These are phyloP conservation scores for Paxillus rubicundulus DNA, from an alignment of 768 basidiomycete species.

Conservation along the genomic window DNA sequence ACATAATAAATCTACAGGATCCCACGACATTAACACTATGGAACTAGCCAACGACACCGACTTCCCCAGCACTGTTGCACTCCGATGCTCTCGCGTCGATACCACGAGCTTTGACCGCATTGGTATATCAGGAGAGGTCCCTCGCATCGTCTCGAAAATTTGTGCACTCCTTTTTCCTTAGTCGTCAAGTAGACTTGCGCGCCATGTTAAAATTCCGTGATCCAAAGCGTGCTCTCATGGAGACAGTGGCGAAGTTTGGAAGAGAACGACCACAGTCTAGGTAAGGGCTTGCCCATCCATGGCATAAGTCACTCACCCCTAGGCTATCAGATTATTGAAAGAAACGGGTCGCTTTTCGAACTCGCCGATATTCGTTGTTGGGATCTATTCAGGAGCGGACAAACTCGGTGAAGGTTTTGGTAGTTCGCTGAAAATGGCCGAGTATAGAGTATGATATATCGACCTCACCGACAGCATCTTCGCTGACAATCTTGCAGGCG, in stretches of 20 bases:
- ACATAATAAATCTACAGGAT: background rate
- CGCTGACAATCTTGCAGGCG: conserved; percentile 45
- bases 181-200: conserved; percentile 78
- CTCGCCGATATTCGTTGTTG: conserved; percentile 94
- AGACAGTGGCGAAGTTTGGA: conserved; percentile 68
- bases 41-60: conserved; percentile 46
- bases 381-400: conserved; percentile 78
- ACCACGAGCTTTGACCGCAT: conserved; percentile 81
- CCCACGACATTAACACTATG: conserved; percentile 1
- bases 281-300: conserved; percentile 33
- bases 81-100: conserved; percentile 88
- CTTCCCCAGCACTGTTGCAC: conserved; percentile 56
- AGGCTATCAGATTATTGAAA: conserved; percentile 64
- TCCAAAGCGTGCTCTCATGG: conserved; percentile 73
- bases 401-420: conserved; percentile 96
- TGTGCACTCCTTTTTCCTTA: conserved; percentile 85
- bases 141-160: conserved; percentile 85
- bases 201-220: conserved; percentile 78
- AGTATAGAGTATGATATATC: conserved; percentile 66
- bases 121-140: conserved; percentile 86
- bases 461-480: background rate
- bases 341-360: conserved; percentile 92
- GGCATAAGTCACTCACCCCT: background rate
- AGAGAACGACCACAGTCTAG: conserved; percentile 67
- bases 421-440: conserved; percentile 90